Base-by-base conservation (phyloP, 768 basidiomycete genomes). In the Mycena alexandri region DNA sequence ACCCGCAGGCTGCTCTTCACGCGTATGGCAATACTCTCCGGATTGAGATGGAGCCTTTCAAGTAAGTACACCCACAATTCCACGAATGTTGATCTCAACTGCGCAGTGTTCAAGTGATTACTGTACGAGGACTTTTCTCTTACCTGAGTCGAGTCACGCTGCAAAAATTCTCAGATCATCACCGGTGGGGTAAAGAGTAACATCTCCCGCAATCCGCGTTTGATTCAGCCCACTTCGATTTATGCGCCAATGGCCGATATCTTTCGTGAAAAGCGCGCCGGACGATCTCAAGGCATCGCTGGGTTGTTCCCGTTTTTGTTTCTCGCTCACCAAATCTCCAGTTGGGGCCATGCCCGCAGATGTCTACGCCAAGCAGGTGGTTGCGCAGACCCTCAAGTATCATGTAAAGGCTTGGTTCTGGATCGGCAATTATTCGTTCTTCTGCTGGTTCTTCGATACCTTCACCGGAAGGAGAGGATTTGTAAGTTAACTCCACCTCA, bases 11-110 rank as follows among this genome's bases (percentile, higher is more conserved):
- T n/a, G 79, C 79, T 2, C 65, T 81, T 4, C 72, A 74, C 55
- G 54, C 75, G 13, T 78, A 75, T 50, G 71, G 75, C 12, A 71
- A 81, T 65, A 78, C 75, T 6, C 65, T 81, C 13, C 72, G 79
- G 2, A 57, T 80, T 12, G 79, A 81, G 51, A 61, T 81, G 17
- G 75, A 67, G n/a, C 79, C 79, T 11, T 79, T 81, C 70, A 70
- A 72, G 78, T 73, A 53, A 41, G 58, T 51, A 16, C 4, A 54
- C 10, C 5, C 7, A 11, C 33, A 33, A 12, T 46, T 33, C 17
- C 1, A 25, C 19, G n/a, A 33, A 12, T 2, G 16, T 21, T 29
- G 10, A 50, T 61, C 5, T 16, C 5, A 17, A 33, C 3, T 10
- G 10, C 10, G 19, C n/a, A 65, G 59, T 3, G 57, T 62, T 44